Evolutionary conservation across 2,329 filamentous ascomycete species (phyloP).

Genomic region (Exophiala alcalophila): DNA sequence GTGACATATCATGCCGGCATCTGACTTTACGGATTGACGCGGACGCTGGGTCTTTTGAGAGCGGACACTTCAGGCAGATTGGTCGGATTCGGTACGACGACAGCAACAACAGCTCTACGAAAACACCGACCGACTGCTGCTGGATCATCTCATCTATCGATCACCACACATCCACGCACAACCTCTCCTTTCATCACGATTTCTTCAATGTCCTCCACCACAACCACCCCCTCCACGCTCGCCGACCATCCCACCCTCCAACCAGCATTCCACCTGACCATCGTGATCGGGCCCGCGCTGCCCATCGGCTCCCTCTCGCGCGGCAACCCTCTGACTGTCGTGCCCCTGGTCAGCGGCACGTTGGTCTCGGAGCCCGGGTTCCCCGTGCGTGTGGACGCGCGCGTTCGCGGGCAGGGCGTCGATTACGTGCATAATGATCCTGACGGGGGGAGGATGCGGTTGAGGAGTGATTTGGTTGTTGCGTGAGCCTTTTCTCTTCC

Average conservation of each 20-base stretch:
- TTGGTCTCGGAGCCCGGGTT: constrained; percentile 39
- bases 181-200: too few relatives aligned
- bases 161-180: too few relatives aligned
- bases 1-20: too few relatives aligned
- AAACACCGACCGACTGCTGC: too few relatives aligned
- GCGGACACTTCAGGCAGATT: too few relatives aligned
- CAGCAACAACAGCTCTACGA: too few relatives aligned
- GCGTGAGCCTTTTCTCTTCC: constrained; percentile 35
- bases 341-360: constrained; percentile 40
- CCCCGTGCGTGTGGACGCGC: constrained; percentile 38
- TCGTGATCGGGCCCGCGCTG: constrained; percentile 23
- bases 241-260: constrained; percentile 40
- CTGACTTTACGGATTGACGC: too few relatives aligned
- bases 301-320: constrained; percentile 35
- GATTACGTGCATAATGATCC: constrained; percentile 45
- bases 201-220: not conserved
- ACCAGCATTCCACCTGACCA: constrained; percentile 42
- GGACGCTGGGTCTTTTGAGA: too few relatives aligned
- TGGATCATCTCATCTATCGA: too few relatives aligned
- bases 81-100: too few relatives aligned
- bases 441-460: constrained; percentile 39
- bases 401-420: constrained; percentile 39
- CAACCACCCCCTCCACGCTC: constrained; percentile 28
- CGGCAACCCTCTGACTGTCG: constrained; percentile 38
- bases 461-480: constrained; percentile 41